Base-by-base conservation (phyloP, 129 eudicot genomes). In the Rutidosis leptorrhynchoides region DNA sequence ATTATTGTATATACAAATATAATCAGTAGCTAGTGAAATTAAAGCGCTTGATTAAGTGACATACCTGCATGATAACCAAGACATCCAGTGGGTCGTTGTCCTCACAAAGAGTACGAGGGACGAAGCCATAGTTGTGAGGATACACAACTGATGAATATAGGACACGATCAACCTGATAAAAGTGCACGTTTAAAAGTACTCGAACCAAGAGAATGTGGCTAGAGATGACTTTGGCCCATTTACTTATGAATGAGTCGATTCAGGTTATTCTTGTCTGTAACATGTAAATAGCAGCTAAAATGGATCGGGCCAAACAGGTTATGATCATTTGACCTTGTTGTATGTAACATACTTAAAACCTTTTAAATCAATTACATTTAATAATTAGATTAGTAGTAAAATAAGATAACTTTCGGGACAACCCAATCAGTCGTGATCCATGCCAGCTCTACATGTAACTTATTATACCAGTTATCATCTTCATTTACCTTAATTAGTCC, bases 51-150 rank as follows among this genome's bases (percentile, higher is more conserved):
- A 24, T 29, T 29, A 64, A 70, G 45, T 32, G 45, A 30, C 49
- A 32, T 74, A 84, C 98, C 96, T 93, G 98, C 98, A 93, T 93
- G 67, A 93, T 84, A 67, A 93, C 95, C 75, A 93, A 75, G 48
- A 93, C 98, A 84, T 93, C 98, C 77, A 93, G 77, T 0, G 98
- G 98, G 71, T 93, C 98, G 72, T 76, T 86, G 83, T 91, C 98
- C 79, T 91, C 98, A 52, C 98, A 91, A 21, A 91, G 85, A 66
- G 98, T 91, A 32, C 98, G 96, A 57, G 97, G 97, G 65, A 91
- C 86, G 58, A 91, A 91, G 42, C 97, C 97, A 75, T 91, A 91
- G 83, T 91, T 91, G 74, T 91, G 98, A 14, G 98, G 98, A 71
- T 91, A 91, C 65, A 91, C 96, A 17, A 93, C 96, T 21, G 98